Percentiles rank a stretch among this genome's conserved stretches.
phyloP scores from a whole-genome alignment of 495 filamentous ascomycete species.

The Clohesyomyces aquaticus region DNA sequence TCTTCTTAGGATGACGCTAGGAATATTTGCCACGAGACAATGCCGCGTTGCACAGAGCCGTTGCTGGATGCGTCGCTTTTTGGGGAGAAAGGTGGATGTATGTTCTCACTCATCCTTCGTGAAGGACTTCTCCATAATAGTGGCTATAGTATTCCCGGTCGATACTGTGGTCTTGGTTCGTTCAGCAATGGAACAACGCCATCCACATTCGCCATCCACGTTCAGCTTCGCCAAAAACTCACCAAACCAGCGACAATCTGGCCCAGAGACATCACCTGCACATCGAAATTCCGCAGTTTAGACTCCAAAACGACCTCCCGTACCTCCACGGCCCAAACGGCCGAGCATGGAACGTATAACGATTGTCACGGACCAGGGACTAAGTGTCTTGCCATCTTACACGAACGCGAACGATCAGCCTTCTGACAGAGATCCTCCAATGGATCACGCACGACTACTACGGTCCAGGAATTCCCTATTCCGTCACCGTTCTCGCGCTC shows the following conservation, averaged over 20 bases:
- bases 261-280: no score
- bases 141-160: slow-evolving; percentile 35
- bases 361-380: no score
- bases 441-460: not conserved
- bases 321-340: no score
- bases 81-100: slow-evolving; percentile 42
- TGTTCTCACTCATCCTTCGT: slow-evolving; percentile 4
- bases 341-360: no score
- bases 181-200: slow-evolving; percentile 36
- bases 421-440: slow-evolving; percentile 1
- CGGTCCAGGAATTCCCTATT: not conserved
- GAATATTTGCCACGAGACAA: slow-evolving; percentile 26
- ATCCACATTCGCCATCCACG: slow-evolving; percentile 36
- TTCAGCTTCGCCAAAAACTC: slow-evolving; percentile 5
- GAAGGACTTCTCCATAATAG: not conserved
- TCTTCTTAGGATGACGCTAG: slow-evolving; percentile 23
- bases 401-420: no score
- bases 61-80: slow-evolving; percentile 39
- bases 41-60: slow-evolving; percentile 37
- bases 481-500: not conserved
- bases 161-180: slow-evolving; percentile 43
- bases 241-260: slow-evolving; percentile 2
- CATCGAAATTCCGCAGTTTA: no score
- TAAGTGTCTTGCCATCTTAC: no score
- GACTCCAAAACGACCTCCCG: no score